Conservation (phyloP, 805 yeast species). For the Metschnikowia colocasiae region DNA sequence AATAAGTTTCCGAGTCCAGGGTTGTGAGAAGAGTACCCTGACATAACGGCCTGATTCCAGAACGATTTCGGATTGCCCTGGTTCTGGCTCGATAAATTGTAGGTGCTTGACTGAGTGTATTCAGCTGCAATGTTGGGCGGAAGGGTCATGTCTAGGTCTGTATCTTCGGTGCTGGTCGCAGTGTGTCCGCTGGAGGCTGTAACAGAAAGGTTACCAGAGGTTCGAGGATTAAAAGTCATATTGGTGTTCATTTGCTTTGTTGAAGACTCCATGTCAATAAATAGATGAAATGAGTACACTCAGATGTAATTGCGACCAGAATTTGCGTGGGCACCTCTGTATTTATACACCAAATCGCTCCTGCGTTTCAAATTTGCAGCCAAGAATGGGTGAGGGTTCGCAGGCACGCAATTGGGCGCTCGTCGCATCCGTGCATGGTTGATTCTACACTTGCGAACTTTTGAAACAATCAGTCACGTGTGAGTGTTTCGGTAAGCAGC, state of each 20-base stretch:
- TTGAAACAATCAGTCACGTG: slow-evolving; percentile 1
- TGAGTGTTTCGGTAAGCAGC: neutral
- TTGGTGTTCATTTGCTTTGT: slow-evolving; percentile 6
- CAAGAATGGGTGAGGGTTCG: slow-evolving; percentile 3
- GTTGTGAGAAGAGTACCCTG: neutral
- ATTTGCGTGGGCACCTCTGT: neutral
- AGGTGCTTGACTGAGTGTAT: neutral
- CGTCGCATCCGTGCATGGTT: neutral
- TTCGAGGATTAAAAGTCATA: slow-evolving; percentile 13
- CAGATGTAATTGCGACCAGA: neutral
- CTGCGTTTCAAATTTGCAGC: slow-evolving; percentile 16
- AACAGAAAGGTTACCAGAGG: slow-evolving; percentile 18
- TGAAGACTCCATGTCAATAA: neutral
- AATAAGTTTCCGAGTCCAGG: slow-evolving; percentile 4
- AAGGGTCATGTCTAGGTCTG: slow-evolving; percentile 13
- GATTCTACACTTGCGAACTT: neutral
- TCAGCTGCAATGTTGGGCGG: slow-evolving; percentile 5
- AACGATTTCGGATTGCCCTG: neutral
- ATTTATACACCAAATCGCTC: slow-evolving; percentile 10
- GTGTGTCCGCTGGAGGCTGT: slow-evolving; percentile 16
- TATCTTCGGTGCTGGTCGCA: slow-evolving; percentile 13
- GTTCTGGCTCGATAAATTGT: neutral
- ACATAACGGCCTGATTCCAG: neutral
- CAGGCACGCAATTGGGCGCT: slow-evolving; percentile 6
- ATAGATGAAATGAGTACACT: neutral